Conservation (phyloP, 1,139 yeast genomes). For the Candida tropicalis region DNA sequence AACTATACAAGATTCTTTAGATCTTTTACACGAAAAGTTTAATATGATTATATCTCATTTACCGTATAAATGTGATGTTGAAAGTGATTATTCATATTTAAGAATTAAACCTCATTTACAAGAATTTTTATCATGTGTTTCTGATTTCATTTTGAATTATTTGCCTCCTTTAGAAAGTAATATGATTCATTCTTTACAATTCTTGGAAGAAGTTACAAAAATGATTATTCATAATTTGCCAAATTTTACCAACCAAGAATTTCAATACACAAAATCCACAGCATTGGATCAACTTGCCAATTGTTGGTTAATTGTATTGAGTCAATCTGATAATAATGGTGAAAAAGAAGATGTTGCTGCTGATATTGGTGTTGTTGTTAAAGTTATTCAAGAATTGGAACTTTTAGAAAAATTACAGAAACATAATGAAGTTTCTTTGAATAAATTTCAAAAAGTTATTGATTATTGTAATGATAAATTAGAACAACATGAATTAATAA, state of each 20-base stretch:
- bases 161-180: constrained; percentile 76
- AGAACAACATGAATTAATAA: constrained; percentile 28
- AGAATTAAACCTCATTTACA: constrained; percentile 74
- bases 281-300: constrained; percentile 81
- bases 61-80: constrained; percentile 75
- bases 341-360: constrained; percentile 20
- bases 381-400: constrained; percentile 36
- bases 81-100: constrained; percentile 84
- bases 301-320: constrained; percentile 70
- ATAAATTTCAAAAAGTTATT: constrained; percentile 49
- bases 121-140: constrained; percentile 75
- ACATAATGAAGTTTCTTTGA: constrained; percentile 60
- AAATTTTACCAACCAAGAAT: constrained; percentile 66
- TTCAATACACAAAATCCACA: constrained; percentile 69
- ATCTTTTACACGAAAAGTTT: constrained; percentile 50
- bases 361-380: constrained; percentile 30
- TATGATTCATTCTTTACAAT: constrained; percentile 57
- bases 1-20: constrained; percentile 53
- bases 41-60: constrained; percentile 50
- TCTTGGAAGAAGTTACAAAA: constrained; percentile 67
- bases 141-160: constrained; percentile 78
- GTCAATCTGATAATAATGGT: constrained; percentile 24
- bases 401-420: constrained; percentile 50
- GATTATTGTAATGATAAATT: constrained; percentile 48
- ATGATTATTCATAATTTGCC: constrained; percentile 67